Percentiles rank a stretch among this genome's conserved stretches.
Conservation (phyloP, 2,329 filamentous ascomycete genomes). For the Clonostachys rosea region DNA sequence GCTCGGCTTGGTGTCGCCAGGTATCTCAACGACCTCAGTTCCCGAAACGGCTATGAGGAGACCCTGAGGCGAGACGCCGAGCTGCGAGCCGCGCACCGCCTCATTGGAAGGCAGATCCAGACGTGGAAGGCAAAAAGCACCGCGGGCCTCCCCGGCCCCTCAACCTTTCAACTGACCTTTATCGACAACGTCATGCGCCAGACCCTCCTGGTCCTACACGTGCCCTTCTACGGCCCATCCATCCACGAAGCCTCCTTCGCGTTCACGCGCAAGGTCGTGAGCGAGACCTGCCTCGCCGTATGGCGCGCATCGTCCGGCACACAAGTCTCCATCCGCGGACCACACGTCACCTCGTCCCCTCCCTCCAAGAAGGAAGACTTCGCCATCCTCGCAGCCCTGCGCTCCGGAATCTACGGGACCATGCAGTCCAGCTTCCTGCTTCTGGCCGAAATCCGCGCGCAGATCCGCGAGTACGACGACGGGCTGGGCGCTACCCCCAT, state of each 20-base stretch:
- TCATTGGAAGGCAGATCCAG: conserved; percentile 25
- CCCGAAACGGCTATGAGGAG: conserved; percentile 32
- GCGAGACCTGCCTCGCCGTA: conserved; percentile 42
- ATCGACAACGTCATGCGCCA: conserved; percentile 48
- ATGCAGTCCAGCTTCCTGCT: conserved; percentile 29
- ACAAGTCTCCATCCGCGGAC: conserved; percentile 7
- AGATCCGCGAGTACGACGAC: conserved; percentile 32
- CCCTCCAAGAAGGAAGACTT: conserved; percentile 9
- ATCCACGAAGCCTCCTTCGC: conserved; percentile 38
- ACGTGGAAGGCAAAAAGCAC: conserved; percentile 7
- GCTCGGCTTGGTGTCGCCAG: conserved; percentile 33
- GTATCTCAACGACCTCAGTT: conserved; percentile 35
- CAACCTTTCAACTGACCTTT: conserved; percentile 35
- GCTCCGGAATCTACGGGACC: conserved; percentile 29
- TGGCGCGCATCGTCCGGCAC: conserved; percentile 28
- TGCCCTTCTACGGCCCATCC: conserved; percentile 39
- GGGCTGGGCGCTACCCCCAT: conserved; percentile 23
- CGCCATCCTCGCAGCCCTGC: conserved; percentile 26
- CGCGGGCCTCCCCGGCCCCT: conserved; percentile 17
- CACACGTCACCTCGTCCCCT: not conserved
- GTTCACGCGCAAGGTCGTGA: conserved; percentile 41
- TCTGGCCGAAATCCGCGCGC: conserved; percentile 30
- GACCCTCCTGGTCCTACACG: conserved; percentile 51
- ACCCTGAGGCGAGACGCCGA: conserved; percentile 36
- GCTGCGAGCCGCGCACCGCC: conserved; percentile 35